Conservation (phyloP, 2,329 filamentous ascomycete species). For the Blastomyces emzantsi region DNA sequence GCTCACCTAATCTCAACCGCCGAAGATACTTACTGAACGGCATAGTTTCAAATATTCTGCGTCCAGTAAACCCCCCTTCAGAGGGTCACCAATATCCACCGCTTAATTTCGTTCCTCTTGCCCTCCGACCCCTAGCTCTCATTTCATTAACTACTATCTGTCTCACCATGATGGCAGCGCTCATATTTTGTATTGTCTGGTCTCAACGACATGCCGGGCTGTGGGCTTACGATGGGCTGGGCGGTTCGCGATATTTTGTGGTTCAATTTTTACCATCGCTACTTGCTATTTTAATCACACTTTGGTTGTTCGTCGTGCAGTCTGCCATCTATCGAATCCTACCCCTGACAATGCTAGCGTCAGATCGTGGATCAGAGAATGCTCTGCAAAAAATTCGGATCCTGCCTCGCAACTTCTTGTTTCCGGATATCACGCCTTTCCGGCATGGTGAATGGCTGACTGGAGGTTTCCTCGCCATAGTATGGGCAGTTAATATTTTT, state of each 20-base stretch:
- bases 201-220: conserved; percentile 56
- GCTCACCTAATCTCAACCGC: neutral
- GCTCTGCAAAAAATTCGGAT: conserved; percentile 56
- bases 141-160: conserved; percentile 52
- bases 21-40: conserved; percentile 11
- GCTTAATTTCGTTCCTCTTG: conserved; percentile 61
- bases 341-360: conserved; percentile 70
- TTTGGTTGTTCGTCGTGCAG: conserved; percentile 70
- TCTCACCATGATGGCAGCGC: conserved; percentile 59
- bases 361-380: conserved; percentile 49
- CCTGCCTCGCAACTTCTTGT: conserved; percentile 54
- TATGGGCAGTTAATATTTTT: conserved; percentile 66
- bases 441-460: conserved; percentile 58
- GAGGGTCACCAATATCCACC: conserved; percentile 40
- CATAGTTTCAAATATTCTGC: conserved; percentile 37
- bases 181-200: conserved; percentile 65
- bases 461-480: conserved; percentile 55
- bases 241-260: conserved; percentile 69
- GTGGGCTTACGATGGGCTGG: conserved; percentile 58
- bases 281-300: conserved; percentile 58
- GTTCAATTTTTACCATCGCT: conserved; percentile 80
- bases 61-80: conserved; percentile 39
- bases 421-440: conserved; percentile 61
- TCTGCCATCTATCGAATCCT: conserved; percentile 64
- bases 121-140: conserved; percentile 60